Percentiles rank a stretch among this genome's conserved stretches.
These are phyloP conservation scores for Eucalyptus globulus DNA, from an alignment of 345 rosid species.

Conservation along the genomic window DNA sequence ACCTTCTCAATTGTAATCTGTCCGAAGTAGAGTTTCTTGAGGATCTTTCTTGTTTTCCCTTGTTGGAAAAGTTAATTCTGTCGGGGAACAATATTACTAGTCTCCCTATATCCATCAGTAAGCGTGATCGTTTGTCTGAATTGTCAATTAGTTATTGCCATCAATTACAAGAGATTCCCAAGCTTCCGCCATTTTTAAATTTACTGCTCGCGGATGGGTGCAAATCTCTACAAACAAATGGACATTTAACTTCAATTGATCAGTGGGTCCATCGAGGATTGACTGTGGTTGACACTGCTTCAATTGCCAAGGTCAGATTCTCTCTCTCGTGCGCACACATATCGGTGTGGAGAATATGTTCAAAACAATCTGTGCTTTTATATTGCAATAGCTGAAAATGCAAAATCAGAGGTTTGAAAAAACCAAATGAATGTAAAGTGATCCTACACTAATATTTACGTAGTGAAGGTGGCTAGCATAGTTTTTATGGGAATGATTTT, in stretches of 20 bases:
- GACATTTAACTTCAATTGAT: background rate
- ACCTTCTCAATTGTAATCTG: fast-evolving
- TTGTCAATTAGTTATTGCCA: background rate
- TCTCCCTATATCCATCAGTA: fast-evolving
- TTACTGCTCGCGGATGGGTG: too few relatives aligned
- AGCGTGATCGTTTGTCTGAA: fast-evolving
- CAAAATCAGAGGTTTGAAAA: background rate
- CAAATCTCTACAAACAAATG: background rate
- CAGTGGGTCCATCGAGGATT: background rate
- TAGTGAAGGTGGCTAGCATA: too few relatives aligned
- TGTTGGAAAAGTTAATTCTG: fast-evolving
- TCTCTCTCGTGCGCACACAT: background rate
- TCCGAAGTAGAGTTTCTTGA: background rate
- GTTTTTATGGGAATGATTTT: too few relatives aligned
- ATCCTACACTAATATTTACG: fast-evolving
- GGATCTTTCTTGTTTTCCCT: background rate
- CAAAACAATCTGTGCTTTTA: background rate
- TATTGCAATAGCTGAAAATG: background rate
- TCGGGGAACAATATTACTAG: fast-evolving
- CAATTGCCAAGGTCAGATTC: background rate
- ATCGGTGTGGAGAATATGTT: too few relatives aligned
- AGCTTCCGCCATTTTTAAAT: background rate
- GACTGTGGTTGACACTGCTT: fast-evolving
- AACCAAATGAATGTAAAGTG: too few relatives aligned
- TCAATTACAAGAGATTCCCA: background rate